phyloP scores from a whole-genome alignment of 2,329 filamentous ascomycete species.

The Aspergillus hiratsukae region DNA sequence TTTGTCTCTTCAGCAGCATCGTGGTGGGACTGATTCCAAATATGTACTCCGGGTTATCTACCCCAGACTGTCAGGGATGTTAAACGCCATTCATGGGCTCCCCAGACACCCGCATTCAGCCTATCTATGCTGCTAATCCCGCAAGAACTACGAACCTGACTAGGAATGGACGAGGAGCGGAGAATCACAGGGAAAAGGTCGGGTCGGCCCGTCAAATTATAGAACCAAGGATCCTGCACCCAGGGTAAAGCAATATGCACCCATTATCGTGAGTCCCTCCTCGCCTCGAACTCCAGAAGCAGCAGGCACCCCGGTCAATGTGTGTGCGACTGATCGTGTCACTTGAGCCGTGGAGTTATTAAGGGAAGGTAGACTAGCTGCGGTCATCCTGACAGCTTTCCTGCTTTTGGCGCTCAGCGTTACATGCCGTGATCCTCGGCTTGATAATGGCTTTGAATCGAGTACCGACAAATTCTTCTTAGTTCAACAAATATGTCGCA shows the following conservation, averaged over 20 bases:
- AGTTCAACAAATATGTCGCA: background rate
- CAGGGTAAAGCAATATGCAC: background rate
- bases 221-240: background rate
- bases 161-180: background rate
- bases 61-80: background rate
- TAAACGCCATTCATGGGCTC: background rate
- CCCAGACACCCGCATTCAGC: background rate
- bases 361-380: background rate
- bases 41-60: background rate
- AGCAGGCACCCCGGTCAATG: background rate
- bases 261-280: background rate
- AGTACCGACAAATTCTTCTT: background rate
- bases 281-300: background rate
- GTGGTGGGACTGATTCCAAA: background rate
- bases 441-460: background rate
- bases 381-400: background rate
- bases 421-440: background rate
- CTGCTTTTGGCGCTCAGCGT: background rate
- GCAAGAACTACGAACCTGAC: background rate
- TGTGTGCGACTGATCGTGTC: background rate
- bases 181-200: background rate
- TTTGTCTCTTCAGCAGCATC: background rate
- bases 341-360: background rate
- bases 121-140: background rate
- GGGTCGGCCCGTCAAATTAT: background rate